These are phyloP conservation scores for Fragilariopsis cylindrus DNA, from an alignment of 108 stramenopile genomes.

Conservation along the genomic window DNA sequence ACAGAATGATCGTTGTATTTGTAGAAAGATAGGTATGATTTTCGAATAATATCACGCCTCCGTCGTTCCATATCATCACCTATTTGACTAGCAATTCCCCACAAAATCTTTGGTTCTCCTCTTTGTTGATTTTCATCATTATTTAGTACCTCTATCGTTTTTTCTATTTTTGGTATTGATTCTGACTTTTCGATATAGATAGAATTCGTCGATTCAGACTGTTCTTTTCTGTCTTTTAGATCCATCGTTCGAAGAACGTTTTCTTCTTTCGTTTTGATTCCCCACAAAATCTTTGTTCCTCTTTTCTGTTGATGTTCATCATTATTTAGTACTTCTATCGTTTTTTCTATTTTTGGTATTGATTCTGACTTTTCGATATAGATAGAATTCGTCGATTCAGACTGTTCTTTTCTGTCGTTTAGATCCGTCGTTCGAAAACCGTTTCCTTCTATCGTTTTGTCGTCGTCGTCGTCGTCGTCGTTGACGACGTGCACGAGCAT, in stretches of 20 bases:
- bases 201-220: not conserved
- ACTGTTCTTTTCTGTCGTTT: not conserved
- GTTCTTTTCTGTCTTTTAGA: not conserved
- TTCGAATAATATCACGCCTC: not conserved
- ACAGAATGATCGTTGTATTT: slow-evolving; percentile 16
- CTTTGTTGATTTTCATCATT: not conserved
- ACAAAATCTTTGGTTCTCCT: slow-evolving; percentile 17
- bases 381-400: too few species aligned
- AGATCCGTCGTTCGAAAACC: not conserved
- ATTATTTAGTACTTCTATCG: not conserved
- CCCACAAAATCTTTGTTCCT: not conserved
- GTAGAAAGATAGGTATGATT: slow-evolving; percentile 6
- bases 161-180: not conserved
- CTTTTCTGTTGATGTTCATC: not conserved
- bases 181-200: not conserved
- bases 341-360: not conserved
- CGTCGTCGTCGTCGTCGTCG: not conserved
- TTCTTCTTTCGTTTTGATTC: not conserved
- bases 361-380: not conserved
- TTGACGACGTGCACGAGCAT: not conserved
- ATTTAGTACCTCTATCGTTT: not conserved
- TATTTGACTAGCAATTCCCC: slow-evolving; percentile 11
- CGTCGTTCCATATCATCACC: slow-evolving; percentile 12
- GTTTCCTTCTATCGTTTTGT: not conserved
- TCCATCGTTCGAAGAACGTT: not conserved